Percentiles rank a stretch among this genome's conserved stretches.
Evolutionary conservation across 1,284 basidiomycete genomes (phyloP).

Genomic region (Clitocybe nebularis): DNA sequence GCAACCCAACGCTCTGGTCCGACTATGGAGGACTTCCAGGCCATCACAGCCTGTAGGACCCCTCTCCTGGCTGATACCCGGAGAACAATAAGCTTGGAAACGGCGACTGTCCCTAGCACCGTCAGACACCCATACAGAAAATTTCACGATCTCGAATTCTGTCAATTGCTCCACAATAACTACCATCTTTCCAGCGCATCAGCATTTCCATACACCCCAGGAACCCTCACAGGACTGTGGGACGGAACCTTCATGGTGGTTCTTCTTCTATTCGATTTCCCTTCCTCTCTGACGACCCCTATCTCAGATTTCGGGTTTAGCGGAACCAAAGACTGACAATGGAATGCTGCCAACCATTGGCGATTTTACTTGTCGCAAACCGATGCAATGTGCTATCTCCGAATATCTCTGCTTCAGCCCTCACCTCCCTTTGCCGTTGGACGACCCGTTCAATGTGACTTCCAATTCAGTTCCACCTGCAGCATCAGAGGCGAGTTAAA

Average conservation of each 20-base stretch:
- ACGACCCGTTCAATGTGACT: conserved; percentile 14
- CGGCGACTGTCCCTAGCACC: too few relatives aligned
- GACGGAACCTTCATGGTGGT: conserved; percentile 53
- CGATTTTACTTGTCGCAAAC: conserved; percentile 33
- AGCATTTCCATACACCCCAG: conserved; percentile 31
- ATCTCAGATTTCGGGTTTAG: conserved; percentile 13
- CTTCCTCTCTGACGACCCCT: conserved; percentile 4
- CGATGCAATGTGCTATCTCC: conserved; percentile 39
- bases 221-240: conserved; percentile 50
- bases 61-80: conserved; percentile 42
- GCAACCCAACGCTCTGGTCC: conserved; percentile 42
- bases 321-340: conserved; percentile 10
- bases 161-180: conserved; percentile 23
- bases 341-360: conserved; percentile 14
- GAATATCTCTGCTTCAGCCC: conserved; percentile 33
- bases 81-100: too few relatives aligned
- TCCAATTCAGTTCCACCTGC: conserved; percentile 10
- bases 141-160: conserved; percentile 44
- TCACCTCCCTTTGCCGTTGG: conserved; percentile 18
- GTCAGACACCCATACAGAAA: too few relatives aligned
- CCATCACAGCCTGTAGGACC: conserved; percentile 32
- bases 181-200: conserved; percentile 17
- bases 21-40: conserved; percentile 46
- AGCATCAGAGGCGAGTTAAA: conserved; percentile 14
- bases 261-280: conserved; percentile 3